Percentiles rank a stretch among this genome's conserved stretches.
Evolutionary conservation across 2,329 filamentous ascomycete species (phyloP).

Genomic region (Triangularia setosa): DNA sequence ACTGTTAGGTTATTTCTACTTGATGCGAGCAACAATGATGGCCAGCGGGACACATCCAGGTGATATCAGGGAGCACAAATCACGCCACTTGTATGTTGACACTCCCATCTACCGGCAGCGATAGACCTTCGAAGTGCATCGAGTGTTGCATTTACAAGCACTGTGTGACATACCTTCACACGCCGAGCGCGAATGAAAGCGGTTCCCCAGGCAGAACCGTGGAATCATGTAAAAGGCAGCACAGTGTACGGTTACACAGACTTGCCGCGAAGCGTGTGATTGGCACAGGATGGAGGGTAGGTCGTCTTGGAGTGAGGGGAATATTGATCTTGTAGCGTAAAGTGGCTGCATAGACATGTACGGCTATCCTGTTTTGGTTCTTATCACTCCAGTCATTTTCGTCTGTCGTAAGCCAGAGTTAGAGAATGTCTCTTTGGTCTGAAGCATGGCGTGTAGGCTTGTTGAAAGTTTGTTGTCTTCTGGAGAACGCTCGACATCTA

Average conservation of each 20-base stretch:
- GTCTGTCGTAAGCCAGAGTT: too few species aligned
- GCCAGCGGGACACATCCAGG: not conserved
- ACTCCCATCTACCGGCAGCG: not conserved
- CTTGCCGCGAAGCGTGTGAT: not conserved
- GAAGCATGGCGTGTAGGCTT: too few species aligned
- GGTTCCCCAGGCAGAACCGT: not conserved
- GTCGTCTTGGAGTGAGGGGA: not conserved
- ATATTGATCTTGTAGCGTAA: not conserved
- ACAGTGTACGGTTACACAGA: not conserved
- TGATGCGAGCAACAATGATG: not conserved
- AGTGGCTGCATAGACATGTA: not conserved
- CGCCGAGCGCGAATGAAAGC: not conserved
- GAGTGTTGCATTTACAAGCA: not conserved
- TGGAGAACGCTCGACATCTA: too few species aligned
- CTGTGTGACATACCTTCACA: not conserved
- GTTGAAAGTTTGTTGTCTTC: too few species aligned
- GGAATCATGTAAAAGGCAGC: not conserved
- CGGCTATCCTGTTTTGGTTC: not conserved
- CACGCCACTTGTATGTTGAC: not conserved
- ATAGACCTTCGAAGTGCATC: not conserved
- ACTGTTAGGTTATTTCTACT: not conserved
- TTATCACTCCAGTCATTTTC: not conserved
- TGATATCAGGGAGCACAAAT: not conserved
- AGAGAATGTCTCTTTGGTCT: too few species aligned
- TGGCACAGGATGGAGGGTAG: not conserved